Conservation (phyloP, 352 stramenopile genomes). For the Pythium apleroticum region DNA sequence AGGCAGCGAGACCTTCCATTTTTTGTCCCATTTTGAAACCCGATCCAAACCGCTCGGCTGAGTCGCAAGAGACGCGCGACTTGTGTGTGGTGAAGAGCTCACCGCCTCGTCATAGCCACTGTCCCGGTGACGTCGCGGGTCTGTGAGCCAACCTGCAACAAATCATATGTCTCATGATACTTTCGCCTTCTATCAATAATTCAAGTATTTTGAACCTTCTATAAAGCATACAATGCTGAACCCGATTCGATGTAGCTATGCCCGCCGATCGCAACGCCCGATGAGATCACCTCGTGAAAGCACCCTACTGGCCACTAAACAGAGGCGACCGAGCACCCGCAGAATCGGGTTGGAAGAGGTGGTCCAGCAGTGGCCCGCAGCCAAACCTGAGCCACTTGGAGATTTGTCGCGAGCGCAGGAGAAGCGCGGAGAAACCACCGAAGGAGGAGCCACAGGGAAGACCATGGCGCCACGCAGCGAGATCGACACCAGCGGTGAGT, state of each 20-base stretch:
- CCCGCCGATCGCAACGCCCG: background rate
- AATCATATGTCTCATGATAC: background rate
- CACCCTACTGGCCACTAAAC: constrained; percentile 11
- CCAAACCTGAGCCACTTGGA: constrained; percentile 12
- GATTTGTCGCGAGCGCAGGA: constrained; percentile 3
- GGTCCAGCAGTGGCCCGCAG: constrained; percentile 7
- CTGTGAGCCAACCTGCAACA: constrained; percentile 3
- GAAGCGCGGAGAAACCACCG: constrained; percentile 13
- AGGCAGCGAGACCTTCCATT: constrained; percentile 30
- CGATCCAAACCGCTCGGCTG: background rate
- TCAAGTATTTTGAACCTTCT: background rate
- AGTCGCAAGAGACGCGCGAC: constrained; percentile 26
- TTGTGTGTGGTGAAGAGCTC: constrained; percentile 22
- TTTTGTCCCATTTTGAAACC: constrained; percentile 10
- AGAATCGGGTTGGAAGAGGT: constrained; percentile 9
- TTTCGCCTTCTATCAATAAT: no score
- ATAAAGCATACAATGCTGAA: constrained; percentile 9
- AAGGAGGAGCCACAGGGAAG: background rate
- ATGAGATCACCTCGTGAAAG: constrained; percentile 22
- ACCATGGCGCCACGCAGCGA: constrained; percentile 29
- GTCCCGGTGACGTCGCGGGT: constrained; percentile 17
- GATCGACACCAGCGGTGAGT: constrained; percentile 14
- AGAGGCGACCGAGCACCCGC: constrained; percentile 2
- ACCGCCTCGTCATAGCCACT: constrained; percentile 20
- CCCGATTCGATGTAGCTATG: constrained; percentile 17